Conservation (phyloP, 495 filamentous ascomycete species). For the Talaromyces thailandensis region DNA sequence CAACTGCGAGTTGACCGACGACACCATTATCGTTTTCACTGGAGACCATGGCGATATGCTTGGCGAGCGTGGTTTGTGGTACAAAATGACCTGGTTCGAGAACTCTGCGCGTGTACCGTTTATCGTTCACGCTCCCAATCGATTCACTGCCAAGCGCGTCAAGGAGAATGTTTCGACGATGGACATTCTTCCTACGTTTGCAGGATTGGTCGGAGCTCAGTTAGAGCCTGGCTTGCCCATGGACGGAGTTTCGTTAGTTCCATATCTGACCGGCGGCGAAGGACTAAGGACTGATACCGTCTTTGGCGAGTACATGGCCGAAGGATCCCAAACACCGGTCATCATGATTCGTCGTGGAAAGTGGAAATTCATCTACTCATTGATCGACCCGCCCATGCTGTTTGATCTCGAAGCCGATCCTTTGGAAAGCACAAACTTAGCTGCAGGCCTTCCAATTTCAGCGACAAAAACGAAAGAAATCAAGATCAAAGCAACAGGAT, state of each 20-base stretch:
- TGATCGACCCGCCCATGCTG: conserved; percentile 70
- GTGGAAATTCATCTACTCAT: conserved; percentile 79
- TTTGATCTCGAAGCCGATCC: conserved; percentile 69
- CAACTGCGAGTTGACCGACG: conserved; percentile 62
- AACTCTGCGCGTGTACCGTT: conserved; percentile 75
- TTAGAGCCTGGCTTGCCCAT: conserved; percentile 57
- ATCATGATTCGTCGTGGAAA: conserved; percentile 80
- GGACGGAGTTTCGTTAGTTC: conserved; percentile 66
- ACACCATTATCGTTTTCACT: conserved; percentile 81
- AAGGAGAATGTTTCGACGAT: conserved; percentile 73
- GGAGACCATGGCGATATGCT: conserved; percentile 93
- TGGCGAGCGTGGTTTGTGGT: conserved; percentile 82
- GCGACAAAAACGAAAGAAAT: conserved; percentile 7
- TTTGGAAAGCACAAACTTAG: conserved; percentile 63
- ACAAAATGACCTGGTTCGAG: conserved; percentile 92
- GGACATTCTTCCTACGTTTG: conserved; percentile 78
- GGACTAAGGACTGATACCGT: conserved; percentile 57
- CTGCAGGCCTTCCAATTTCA: conserved; percentile 26
- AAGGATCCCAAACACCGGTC: conserved; percentile 77
- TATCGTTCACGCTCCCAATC: conserved; percentile 61
- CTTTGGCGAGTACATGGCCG: conserved; percentile 81
- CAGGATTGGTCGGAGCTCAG: conserved; percentile 62
- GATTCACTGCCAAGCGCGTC: conserved; percentile 59
- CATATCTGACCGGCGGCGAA: conserved; percentile 54
- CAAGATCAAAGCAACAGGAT: conserved; percentile 13